Evolutionary conservation across 192 early-diverging fungal genomes (phyloP).

Genomic region (Pilobolus umbonatus): DNA sequence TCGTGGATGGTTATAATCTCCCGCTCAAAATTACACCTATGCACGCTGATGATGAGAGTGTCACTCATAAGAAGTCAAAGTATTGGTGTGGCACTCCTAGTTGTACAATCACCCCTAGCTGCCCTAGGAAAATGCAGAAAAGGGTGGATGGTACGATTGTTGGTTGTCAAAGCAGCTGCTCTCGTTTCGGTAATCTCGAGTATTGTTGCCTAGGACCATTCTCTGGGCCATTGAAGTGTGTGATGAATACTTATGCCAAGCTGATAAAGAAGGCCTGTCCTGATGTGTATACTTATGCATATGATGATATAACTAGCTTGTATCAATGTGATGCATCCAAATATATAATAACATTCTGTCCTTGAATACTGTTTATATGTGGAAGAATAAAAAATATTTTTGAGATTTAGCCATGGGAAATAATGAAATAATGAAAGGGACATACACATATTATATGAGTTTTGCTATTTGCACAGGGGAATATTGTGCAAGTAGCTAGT

Average conservation of each 20-base stretch:
- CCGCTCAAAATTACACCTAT: constrained; percentile 25
- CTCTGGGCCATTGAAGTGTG: constrained; percentile 10
- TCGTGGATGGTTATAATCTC: constrained; percentile 34
- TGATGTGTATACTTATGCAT: constrained; percentile 28
- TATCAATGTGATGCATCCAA: constrained; percentile 16
- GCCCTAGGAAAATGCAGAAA: constrained; percentile 18
- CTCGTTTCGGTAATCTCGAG: constrained; percentile 3
- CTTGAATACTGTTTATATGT: constrained; percentile 7
- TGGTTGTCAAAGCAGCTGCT: constrained; percentile 27
- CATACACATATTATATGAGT: too few relatives aligned
- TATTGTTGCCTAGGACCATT: constrained; percentile 28
- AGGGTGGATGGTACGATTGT: background rate
- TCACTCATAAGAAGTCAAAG: background rate
- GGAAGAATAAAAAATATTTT: too few relatives aligned
- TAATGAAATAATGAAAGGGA: too few relatives aligned
- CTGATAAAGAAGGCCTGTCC: constrained; percentile 22
- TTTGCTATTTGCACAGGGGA: too few relatives aligned
- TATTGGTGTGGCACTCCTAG: constrained; percentile 16
- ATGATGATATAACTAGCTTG: constrained; percentile 24
- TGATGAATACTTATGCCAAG: constrained; percentile 10
- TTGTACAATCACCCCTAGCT: constrained; percentile 11
- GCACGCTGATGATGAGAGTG: background rate
- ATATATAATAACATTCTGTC: constrained; percentile 27
- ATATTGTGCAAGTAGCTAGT: too few relatives aligned
- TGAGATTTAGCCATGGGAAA: too few relatives aligned